Evolutionary conservation across 345 rosid species (phyloP), one percentile per base, ranked within the genome.

Genomic region (Aquilaria sinensis): DNA sequence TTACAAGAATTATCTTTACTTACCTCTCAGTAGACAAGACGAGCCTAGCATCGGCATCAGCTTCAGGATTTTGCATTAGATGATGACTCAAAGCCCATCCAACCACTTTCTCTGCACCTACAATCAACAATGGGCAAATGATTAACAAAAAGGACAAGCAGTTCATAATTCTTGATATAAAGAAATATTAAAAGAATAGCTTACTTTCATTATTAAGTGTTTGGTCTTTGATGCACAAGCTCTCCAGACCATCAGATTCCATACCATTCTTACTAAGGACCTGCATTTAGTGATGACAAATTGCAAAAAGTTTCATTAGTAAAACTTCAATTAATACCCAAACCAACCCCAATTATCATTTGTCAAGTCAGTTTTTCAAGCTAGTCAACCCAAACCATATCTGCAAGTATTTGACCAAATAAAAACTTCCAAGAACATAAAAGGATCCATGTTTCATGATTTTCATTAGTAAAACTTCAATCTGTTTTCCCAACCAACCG

Each of bases 51-150:
- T 88, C 89, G 57, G 73, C 67, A 66, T 83, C 81, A 48, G 80
- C 75, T 64, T 82, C 86, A 70, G 84, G 79, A 75, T 87, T 82
- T 68, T 80, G 81, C 89, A 81, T 85, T 71, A 85, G 60, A 80
- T 92, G 84, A 74, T 89, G 81, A 77, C 96, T 77, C 61, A 89
- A 58, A 68, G 90, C 96, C 96, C 91, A 92, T 63, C 93, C 96
- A 68, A 87, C 65, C 45, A 92, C 80, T 80, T 85, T 89, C 72
- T 92, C 98, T 56, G 89, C 91, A 77, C 83, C 98, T 89, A 76
- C 51, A 67, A 72, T 58, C 59, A 55, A 70, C 47, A 67, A 31
- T 41, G 61, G 60, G 66, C 54, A 31, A 53, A 53, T 15, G 30
- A 59, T 43, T 46, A 16, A n/a, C 54, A 9, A 67, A 59, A 56